These are phyloP conservation scores for Punica granatum DNA, from an alignment of 345 rosid genomes.

Conservation along the genomic window DNA sequence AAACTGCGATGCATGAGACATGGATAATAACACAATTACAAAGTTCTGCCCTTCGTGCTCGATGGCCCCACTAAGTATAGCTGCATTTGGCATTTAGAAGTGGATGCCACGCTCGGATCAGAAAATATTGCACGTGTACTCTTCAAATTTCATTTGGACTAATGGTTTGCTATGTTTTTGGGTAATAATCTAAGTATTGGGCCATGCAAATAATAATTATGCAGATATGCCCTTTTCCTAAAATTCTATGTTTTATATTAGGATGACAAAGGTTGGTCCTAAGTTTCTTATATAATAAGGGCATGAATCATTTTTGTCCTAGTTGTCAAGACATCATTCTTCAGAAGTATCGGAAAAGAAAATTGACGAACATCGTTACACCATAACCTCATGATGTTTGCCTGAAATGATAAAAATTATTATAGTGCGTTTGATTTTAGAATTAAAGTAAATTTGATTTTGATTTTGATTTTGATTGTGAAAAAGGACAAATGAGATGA, in stretches of 20 bases:
- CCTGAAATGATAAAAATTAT: background rate
- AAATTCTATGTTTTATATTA: background rate
- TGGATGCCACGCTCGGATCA: background rate
- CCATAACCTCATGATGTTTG: background rate
- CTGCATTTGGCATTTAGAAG: background rate
- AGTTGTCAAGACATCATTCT: background rate
- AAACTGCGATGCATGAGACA: too few species aligned
- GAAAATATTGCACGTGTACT: background rate
- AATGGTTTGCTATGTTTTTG: background rate
- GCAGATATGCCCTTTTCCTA: background rate
- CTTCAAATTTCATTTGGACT: background rate
- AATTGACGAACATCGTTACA: background rate
- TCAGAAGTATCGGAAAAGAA: background rate
- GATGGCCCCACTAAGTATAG: background rate
- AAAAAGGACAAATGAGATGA: too few species aligned
- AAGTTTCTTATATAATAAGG: background rate
- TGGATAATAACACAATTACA: background rate
- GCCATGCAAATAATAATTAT: background rate
- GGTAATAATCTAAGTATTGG: background rate
- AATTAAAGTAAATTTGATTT: too few species aligned
- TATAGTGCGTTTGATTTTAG: too few species aligned
- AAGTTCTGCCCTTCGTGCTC: background rate
- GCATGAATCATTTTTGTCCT: background rate
- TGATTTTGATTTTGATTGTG: too few species aligned
- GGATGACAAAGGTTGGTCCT: constrained; percentile 2